Evolutionary conservation across 78 protist species (phyloP).

Genomic region (Planoprotostelium fungivorum): DNA sequence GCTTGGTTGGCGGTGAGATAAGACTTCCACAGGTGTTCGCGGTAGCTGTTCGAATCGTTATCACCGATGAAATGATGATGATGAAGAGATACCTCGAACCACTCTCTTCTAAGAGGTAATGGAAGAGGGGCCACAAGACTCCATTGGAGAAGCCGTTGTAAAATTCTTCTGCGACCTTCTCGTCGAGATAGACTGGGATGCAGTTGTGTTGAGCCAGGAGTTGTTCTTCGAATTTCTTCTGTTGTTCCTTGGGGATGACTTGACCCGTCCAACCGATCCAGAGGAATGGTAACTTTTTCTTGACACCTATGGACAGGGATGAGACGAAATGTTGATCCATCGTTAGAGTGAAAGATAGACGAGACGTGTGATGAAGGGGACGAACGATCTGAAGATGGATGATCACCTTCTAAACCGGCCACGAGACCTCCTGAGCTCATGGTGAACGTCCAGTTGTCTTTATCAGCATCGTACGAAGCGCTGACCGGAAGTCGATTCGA

Average conservation of each 20-base stretch:
- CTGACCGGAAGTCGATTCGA: conserved; percentile 52
- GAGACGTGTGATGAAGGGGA: no score
- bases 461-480: not conserved
- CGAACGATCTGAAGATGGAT: conserved; percentile 31
- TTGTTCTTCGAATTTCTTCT: conserved; percentile 8
- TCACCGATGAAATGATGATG: not conserved
- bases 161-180: conserved; percentile 39
- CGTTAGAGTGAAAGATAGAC: no score
- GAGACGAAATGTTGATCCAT: no score
- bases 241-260: conserved; percentile 37
- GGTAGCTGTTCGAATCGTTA: not conserved
- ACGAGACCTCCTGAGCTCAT: conserved; percentile 65
- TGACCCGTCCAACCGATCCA: conserved; percentile 63
- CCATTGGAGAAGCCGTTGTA: conserved; percentile 26
- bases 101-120: conserved; percentile 20
- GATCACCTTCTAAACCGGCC: conserved; percentile 44
- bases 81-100: not conserved
- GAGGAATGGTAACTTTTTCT: not conserved
- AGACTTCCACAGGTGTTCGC: conserved; percentile 11
- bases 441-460: conserved; percentile 30
- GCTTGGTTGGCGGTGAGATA: conserved; percentile 18
- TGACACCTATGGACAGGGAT: not conserved
- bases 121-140: conserved; percentile 55
- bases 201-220: conserved; percentile 38
- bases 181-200: conserved; percentile 60